Conservation (phyloP, 768 basidiomycete genomes). For the Gymnopilus junonius region DNA sequence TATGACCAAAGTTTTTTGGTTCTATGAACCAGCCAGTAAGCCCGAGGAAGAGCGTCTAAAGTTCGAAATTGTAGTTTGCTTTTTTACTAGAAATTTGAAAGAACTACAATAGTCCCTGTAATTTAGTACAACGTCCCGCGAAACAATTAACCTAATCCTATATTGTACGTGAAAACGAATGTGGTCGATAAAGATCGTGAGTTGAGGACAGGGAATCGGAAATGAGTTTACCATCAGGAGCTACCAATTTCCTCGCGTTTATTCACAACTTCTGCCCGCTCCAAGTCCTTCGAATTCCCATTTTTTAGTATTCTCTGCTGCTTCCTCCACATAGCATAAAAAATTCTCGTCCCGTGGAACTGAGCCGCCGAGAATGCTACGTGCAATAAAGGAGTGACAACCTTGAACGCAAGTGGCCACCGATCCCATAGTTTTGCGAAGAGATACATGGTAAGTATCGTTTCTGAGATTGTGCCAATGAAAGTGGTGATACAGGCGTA, state of each 20-base stretch:
- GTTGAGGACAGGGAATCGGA: not conserved
- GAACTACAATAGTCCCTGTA: not conserved
- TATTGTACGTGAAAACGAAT: not conserved
- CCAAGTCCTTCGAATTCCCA: not conserved
- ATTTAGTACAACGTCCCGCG: not conserved
- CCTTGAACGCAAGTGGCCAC: slow-evolving; percentile 9
- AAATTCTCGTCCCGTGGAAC: slow-evolving; percentile 12
- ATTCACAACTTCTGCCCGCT: not conserved
- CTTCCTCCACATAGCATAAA: slow-evolving; percentile 8
- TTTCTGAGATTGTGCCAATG: slow-evolving; percentile 10
- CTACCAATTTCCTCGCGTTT: not conserved
- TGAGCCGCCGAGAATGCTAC: slow-evolving; percentile 8
- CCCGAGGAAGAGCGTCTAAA: too few species aligned
- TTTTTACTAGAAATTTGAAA: not conserved
- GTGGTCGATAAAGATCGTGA: not conserved
- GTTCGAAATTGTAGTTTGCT: too few species aligned
- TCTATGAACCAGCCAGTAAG: not conserved
- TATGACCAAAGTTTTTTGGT: not conserved
- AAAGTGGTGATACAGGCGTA: slow-evolving; percentile 11
- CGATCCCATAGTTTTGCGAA: slow-evolving; percentile 8
- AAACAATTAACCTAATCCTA: not conserved
- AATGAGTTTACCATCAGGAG: not conserved
- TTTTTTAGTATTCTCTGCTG: not conserved
- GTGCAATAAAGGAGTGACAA: slow-evolving; percentile 5
- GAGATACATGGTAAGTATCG: slow-evolving; percentile 10